Base-by-base conservation (phyloP, 257 asterid genomes). In the Gynochthodes officinalis region DNA sequence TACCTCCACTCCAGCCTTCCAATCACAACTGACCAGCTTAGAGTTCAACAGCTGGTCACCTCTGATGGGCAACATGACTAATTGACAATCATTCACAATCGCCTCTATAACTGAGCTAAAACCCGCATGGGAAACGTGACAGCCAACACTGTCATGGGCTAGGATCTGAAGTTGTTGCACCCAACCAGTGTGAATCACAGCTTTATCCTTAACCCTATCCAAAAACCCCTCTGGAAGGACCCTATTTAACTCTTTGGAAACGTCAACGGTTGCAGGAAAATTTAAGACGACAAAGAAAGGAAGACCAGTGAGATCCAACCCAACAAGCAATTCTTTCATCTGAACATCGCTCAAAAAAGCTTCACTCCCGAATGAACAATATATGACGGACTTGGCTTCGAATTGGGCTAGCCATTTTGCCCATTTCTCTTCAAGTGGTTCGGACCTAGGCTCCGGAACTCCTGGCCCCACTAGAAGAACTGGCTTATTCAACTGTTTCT, bases 301-400 rank as follows among this genome's bases (percentile, higher is more conserved):
- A 2, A 79, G 75, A 0, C 82, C 79, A 0, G 88, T 84, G 69
- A 82, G 82, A 8, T 87, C 88, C 54, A 87, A 52, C 27, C 92
- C 92, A 3, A 81, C 55, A 12, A 83, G 84, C 4, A 87, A 61
- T 52, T 87, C 84, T 62, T 63, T 62, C 14, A 82, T 76, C 59
- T 83, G 89, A 37, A 76, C 75, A 14, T 83, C 77, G 0, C 46
- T 81, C 67, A 87, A 74, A 76, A 87, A 84, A 18, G 89, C 84
- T 61, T 87, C 92, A n/a, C 92, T 87, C 69, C 92, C 92, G 3
- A 87, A 84, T 12, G 91, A 87, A 39, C 83, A 84, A 76, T 65
- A 87, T 16, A 84, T 74, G 15, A 82, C 88, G 0, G 89, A 68
- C 4, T 69, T 63, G 8, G 72, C 66, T 44, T 58, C 79, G 19